phyloP scores from a whole-genome alignment of 345 rosid species.

The Mercurialis annua region DNA sequence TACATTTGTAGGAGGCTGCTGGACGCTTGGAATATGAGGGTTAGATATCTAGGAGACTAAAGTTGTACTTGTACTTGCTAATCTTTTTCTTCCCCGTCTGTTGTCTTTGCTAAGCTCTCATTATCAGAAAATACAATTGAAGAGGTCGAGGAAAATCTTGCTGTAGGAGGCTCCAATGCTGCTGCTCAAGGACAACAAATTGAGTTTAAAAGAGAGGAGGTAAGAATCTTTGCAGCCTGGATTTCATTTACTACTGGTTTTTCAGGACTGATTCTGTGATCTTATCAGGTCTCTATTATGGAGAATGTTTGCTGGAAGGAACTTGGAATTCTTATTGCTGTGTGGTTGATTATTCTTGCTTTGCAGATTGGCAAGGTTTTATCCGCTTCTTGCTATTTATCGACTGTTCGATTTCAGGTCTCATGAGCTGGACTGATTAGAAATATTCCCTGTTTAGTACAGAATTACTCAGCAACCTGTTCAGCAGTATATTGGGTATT shows the following conservation, averaged over 20 bases:
- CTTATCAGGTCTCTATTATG: constrained; percentile 32
- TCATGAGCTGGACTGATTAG: background rate
- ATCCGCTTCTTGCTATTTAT: constrained; percentile 3
- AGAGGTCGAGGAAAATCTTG: constrained; percentile 31
- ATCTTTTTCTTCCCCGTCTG: background rate
- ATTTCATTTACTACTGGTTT: background rate
- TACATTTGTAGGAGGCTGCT: constrained; percentile 33
- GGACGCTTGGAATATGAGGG: constrained; percentile 31
- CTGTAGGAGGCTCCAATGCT: constrained; percentile 26
- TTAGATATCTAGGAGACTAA: constrained; percentile 19
- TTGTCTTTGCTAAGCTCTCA: background rate
- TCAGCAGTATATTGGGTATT: constrained; percentile 21
- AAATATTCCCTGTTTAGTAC: background rate
- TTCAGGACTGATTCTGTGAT: constrained; percentile 6
- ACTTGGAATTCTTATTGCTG: constrained; percentile 42
- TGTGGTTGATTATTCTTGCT: constrained; percentile 44
- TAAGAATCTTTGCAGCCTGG: background rate
- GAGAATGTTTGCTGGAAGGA: constrained; percentile 47
- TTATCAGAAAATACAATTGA: constrained; percentile 25
- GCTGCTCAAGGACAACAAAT: constrained; percentile 6
- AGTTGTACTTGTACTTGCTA: background rate
- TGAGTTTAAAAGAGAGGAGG: constrained; percentile 18
- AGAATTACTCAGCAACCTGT: constrained; percentile 22
- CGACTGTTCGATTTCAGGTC: background rate
- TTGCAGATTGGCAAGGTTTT: constrained; percentile 47